A percentile compares a stretch with the other conserved stretches of the same genome.
Conservation (phyloP, 2,329 filamentous ascomycete genomes). For the Shiraia sp. region DNA sequence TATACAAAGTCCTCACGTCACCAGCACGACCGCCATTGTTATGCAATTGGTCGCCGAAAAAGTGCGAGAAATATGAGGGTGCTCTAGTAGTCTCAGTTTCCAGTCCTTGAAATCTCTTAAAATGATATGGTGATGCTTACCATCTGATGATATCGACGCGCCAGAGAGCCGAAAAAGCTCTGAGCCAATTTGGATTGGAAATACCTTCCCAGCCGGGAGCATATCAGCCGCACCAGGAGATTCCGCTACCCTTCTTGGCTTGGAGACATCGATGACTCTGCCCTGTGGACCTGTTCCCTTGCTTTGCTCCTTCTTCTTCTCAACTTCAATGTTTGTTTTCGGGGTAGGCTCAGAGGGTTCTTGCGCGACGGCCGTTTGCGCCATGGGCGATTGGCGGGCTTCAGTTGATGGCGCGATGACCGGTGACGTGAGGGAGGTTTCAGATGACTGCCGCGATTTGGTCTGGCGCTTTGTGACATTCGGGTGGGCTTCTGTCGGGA, state of each 20-base stretch:
- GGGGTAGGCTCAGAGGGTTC: slow-evolving; percentile 17
- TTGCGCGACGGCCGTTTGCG: slow-evolving; percentile 16
- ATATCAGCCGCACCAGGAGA: slow-evolving; percentile 43
- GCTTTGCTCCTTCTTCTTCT: slow-evolving; percentile 27
- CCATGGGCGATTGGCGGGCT: slow-evolving; percentile 24
- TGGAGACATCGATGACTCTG: slow-evolving; percentile 39
- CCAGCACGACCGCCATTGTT: slow-evolving; percentile 62
- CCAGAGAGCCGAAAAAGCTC: slow-evolving; percentile 71
- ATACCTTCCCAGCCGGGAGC: slow-evolving; percentile 71
- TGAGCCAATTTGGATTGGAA: slow-evolving; percentile 71
- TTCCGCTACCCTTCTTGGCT: slow-evolving; percentile 34
- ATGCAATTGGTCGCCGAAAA: slow-evolving; percentile 82
- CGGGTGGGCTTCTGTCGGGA: slow-evolving; percentile 9
- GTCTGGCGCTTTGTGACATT: slow-evolving; percentile 38
- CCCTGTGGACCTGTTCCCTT: slow-evolving; percentile 41
- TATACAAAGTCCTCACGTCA: slow-evolving; percentile 80
- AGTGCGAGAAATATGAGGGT: slow-evolving; percentile 94
- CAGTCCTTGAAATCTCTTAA: background rate
- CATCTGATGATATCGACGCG: slow-evolving; percentile 72
- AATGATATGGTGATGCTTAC: slow-evolving; percentile 50
- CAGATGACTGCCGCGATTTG: slow-evolving; percentile 38
- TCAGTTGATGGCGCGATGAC: slow-evolving; percentile 18
- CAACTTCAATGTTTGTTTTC: slow-evolving; percentile 19
- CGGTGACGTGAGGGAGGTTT: slow-evolving; percentile 31
- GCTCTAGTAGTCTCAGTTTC: slow-evolving; percentile 66